Conservation (phyloP, 2,329 filamentous ascomycete genomes). For the Aureobasidium lini region DNA sequence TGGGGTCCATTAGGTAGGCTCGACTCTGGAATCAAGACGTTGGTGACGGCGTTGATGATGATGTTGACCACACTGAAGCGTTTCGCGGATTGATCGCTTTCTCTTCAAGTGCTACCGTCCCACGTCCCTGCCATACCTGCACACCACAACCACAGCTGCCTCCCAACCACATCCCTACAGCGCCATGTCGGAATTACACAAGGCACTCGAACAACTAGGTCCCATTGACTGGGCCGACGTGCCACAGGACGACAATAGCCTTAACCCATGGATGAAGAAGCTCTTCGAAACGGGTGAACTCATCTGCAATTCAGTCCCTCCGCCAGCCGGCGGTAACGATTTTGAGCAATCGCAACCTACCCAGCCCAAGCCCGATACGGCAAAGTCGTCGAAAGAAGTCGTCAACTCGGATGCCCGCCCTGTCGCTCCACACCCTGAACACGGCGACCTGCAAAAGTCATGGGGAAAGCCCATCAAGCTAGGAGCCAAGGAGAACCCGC, state of each 20-base stretch:
- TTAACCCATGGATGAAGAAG: constrained; percentile 33
- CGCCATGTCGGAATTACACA: constrained; percentile 36
- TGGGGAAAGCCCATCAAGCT: constrained; percentile 81
- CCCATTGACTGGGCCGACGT: constrained; percentile 40
- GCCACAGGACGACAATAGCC: constrained; percentile 30
- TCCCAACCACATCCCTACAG: background rate
- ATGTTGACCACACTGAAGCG: background rate
- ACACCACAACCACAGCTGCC: background rate
- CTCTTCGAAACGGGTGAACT: constrained; percentile 53
- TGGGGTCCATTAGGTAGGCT: background rate
- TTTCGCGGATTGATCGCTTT: background rate
- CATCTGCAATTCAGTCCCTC: constrained; percentile 70
- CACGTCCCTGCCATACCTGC: background rate
- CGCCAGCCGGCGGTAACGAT: constrained; percentile 40
- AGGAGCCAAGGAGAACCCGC: constrained; percentile 63
- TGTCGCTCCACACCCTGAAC: constrained; percentile 43
- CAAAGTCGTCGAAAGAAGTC: constrained; percentile 44
- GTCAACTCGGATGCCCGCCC: constrained; percentile 45
- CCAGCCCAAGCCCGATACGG: constrained; percentile 49
- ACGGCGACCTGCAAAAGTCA: constrained; percentile 60
- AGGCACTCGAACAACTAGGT: constrained; percentile 37
- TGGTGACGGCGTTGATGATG: background rate
- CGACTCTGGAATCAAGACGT: background rate
- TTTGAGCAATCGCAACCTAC: constrained; percentile 45
- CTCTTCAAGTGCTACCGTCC: background rate